phyloP scores from a whole-genome alignment of 2,329 filamentous ascomycete genomes.

The Torrubiella hemipterigena region DNA sequence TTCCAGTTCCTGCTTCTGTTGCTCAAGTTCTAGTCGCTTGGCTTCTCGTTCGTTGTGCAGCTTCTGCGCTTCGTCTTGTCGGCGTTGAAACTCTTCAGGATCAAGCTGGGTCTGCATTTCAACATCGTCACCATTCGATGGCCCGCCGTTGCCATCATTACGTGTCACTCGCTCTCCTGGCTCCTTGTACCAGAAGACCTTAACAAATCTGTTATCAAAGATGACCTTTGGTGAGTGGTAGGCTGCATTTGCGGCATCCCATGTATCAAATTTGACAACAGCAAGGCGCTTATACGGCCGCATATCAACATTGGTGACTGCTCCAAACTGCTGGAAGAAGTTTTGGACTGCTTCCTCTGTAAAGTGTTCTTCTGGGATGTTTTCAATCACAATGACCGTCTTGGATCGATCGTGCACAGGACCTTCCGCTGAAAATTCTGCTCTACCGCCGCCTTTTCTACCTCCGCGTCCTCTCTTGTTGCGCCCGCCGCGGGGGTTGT shows the following conservation, averaged over 20 bases:
- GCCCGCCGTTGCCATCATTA: constrained; percentile 8
- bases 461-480: constrained; percentile 18
- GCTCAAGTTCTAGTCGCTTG: constrained; percentile 51
- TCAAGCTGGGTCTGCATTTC: constrained; percentile 45
- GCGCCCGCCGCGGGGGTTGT: constrained; percentile 22
- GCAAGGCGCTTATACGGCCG: constrained; percentile 56
- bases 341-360: constrained; percentile 49
- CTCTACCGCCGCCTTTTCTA: constrained; percentile 25
- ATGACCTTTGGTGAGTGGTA: constrained; percentile 69
- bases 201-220: constrained; percentile 78
- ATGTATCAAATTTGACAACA: constrained; percentile 55
- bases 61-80: constrained; percentile 62
- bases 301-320: constrained; percentile 51
- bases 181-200: constrained; percentile 65
- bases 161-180: constrained; percentile 25
- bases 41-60: constrained; percentile 52
- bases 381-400: constrained; percentile 62
- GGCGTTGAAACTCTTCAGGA: constrained; percentile 54
- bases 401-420: constrained; percentile 50
- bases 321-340: constrained; percentile 65
- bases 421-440: constrained; percentile 53
- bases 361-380: constrained; percentile 62
- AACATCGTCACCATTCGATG: constrained; percentile 8
- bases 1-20: constrained; percentile 51
- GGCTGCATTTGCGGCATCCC: constrained; percentile 55